A percentile compares a stretch with the other conserved stretches of the same genome.
Evolutionary conservation across 2,329 filamentous ascomycete genomes (phyloP).

Genomic region (Claviceps spartinae): DNA sequence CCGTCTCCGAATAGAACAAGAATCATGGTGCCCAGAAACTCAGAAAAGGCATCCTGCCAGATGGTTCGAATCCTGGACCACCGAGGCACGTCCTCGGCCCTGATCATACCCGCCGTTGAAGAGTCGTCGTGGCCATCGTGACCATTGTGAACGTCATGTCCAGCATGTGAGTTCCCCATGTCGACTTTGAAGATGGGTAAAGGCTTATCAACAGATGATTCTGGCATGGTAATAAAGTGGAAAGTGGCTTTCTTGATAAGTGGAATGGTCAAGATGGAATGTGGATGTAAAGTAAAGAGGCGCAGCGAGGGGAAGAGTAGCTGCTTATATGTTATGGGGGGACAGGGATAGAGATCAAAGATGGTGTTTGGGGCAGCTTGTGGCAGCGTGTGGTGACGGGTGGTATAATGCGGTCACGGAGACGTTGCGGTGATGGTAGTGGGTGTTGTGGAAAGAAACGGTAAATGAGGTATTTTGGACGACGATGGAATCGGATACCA

Average conservation of each 20-base stretch:
- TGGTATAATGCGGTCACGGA: no score
- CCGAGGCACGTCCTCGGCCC: constrained; percentile 14
- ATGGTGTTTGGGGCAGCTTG: no score
- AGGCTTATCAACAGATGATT: constrained; percentile 21
- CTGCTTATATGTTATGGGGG: no score
- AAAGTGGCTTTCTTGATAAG: constrained; percentile 3
- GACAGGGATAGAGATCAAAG: no score
- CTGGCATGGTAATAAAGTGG: constrained; percentile 19
- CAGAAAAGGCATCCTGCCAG: constrained; percentile 46
- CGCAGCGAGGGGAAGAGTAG: no score
- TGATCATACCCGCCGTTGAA: constrained; percentile 6
- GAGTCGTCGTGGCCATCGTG: constrained; percentile 11
- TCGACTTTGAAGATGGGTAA: constrained; percentile 17
- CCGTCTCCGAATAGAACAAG: constrained; percentile 57
- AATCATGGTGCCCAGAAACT: constrained; percentile 56
- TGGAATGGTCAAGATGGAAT: constrained; percentile 16
- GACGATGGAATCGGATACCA: no score
- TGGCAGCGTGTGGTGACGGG: no score
- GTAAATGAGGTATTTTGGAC: no score
- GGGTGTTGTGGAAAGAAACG: no score
- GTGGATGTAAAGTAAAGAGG: background rate
- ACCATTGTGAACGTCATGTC: no score
- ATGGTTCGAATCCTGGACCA: constrained; percentile 41
- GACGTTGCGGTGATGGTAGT: no score
- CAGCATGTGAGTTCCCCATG: constrained; percentile 12